Evolutionary conservation across 2,329 filamentous ascomycete genomes (phyloP).

Genomic region (Grosmannia serpens): DNA sequence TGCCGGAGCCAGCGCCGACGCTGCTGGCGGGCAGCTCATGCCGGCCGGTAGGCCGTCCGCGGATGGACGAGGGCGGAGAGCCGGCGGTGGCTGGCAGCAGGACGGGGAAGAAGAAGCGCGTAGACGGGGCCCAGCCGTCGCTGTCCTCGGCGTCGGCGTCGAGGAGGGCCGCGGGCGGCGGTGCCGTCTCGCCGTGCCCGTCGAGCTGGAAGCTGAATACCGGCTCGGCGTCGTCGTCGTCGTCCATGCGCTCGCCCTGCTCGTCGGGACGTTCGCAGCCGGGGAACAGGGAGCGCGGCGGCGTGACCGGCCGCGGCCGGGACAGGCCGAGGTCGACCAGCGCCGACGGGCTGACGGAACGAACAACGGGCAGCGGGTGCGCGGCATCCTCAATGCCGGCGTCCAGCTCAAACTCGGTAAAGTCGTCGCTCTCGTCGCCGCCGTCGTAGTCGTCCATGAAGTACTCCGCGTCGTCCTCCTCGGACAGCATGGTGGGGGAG

Average conservation of each 20-base stretch:
- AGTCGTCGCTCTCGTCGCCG: slow-evolving; percentile 26
- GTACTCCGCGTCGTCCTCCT: slow-evolving; percentile 20
- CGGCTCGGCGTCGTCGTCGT: slow-evolving; percentile 26
- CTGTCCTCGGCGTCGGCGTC: slow-evolving; percentile 18
- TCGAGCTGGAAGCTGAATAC: neutral
- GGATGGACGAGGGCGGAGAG: neutral
- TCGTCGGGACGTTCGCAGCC: slow-evolving; percentile 18
- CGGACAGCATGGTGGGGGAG: slow-evolving; percentile 31
- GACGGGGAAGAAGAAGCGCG: neutral
- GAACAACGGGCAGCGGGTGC: slow-evolving; percentile 32
- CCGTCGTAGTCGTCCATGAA: slow-evolving; percentile 20
- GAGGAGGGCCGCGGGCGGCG: neutral
- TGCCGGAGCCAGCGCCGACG: slow-evolving; percentile 14
- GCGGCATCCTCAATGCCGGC: slow-evolving; percentile 44
- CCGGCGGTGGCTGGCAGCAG: neutral
- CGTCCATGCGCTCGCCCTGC: slow-evolving; percentile 23
- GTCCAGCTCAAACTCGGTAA: slow-evolving; percentile 40
- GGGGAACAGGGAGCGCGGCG: slow-evolving; percentile 17
- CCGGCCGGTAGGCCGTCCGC: neutral
- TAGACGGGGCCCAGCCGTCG: neutral
- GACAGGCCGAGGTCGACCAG: slow-evolving; percentile 35
- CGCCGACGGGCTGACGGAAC: slow-evolving; percentile 45
- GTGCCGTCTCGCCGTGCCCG: neutral
- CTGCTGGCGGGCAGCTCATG: slow-evolving; percentile 11
- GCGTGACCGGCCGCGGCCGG: slow-evolving; percentile 26